Conservation (phyloP, 2,329 filamentous ascomycete species). For the Aspergillus glaucus region DNA sequence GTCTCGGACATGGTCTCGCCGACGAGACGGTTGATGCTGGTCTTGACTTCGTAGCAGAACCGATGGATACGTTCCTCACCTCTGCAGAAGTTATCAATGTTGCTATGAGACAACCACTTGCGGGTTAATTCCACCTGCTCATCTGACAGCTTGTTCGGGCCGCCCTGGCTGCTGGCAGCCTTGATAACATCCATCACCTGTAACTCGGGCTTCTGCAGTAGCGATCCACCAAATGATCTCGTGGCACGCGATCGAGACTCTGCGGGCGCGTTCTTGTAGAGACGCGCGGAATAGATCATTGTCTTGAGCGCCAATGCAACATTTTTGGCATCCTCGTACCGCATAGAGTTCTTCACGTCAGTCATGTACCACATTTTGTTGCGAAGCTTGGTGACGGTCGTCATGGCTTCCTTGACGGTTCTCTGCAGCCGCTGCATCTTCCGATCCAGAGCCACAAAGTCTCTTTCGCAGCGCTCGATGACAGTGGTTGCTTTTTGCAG, state of each 20-base stretch:
- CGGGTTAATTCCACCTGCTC: constrained; percentile 82
- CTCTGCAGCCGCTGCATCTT: constrained; percentile 72
- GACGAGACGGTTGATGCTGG: constrained; percentile 76
- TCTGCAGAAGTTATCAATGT: constrained; percentile 86
- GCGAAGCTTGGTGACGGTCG: constrained; percentile 65
- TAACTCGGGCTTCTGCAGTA: constrained; percentile 73
- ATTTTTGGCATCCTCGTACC: constrained; percentile 80
- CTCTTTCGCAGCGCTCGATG: constrained; percentile 32
- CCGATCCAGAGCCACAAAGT: constrained; percentile 72
- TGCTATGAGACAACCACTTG: constrained; percentile 73
- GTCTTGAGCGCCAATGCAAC: constrained; percentile 82
- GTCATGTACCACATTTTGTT: constrained; percentile 99
- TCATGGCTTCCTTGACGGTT: constrained; percentile 68
- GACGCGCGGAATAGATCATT: constrained; percentile 60
- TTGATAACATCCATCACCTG: constrained; percentile 85
- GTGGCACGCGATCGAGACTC: constrained; percentile 34
- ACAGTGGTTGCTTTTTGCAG: constrained; percentile 26
- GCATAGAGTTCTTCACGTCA: constrained; percentile 82
- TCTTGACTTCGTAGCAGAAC: constrained; percentile 84
- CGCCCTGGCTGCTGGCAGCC: constrained; percentile 74
- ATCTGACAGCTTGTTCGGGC: constrained; percentile 92
- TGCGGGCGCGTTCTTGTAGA: constrained; percentile 19
- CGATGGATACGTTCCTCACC: constrained; percentile 93
- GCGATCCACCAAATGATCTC: constrained; percentile 48
- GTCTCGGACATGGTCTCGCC: constrained; percentile 78